A percentile compares a stretch with the other conserved stretches of the same genome.
These are phyloP conservation scores for Coemansia sp. DNA, from an alignment of 192 early-diverging fungal species.

Conservation along the genomic window DNA sequence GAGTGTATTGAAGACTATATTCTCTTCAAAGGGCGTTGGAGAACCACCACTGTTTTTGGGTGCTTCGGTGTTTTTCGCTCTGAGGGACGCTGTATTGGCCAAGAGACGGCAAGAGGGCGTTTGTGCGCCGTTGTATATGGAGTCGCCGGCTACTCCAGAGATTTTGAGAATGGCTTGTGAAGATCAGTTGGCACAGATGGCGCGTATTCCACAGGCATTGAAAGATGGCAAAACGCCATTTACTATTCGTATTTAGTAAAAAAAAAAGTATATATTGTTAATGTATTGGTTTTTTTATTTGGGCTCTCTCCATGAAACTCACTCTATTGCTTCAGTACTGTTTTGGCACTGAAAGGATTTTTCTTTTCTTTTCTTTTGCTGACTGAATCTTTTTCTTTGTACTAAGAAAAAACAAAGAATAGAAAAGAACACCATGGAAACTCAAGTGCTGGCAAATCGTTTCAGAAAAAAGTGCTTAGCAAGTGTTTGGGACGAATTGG, in stretches of 20 bases:
- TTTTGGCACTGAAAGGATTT: too few species aligned
- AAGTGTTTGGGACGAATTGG: too few species aligned
- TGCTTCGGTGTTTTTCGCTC: slow-evolving; percentile 74
- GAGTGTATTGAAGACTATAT: slow-evolving; percentile 69
- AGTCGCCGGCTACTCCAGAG: slow-evolving; percentile 81
- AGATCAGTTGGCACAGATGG: slow-evolving; percentile 61
- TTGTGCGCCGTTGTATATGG: slow-evolving; percentile 60
- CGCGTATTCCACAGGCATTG: slow-evolving; percentile 19
- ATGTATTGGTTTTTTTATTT: not conserved
- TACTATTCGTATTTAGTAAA: slow-evolving; percentile 30
- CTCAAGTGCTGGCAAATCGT: too few species aligned
- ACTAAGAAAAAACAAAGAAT: too few species aligned
- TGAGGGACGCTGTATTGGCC: slow-evolving; percentile 75
- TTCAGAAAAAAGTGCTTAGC: too few species aligned
- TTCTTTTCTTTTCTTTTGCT: too few species aligned
- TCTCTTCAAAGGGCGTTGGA: slow-evolving; percentile 82
- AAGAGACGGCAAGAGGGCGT: slow-evolving; percentile 56
- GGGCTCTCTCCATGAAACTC: too few species aligned
- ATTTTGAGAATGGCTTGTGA: slow-evolving; percentile 70
- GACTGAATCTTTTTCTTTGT: too few species aligned
- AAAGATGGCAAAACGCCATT: slow-evolving; percentile 41
- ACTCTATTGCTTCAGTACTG: too few species aligned
- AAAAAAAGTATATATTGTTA: not conserved
- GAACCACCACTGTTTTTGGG: slow-evolving; percentile 90
- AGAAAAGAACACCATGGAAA: too few species aligned